Evolutionary conservation across 306 rosid genomes (phyloP).

Genomic region (Lathyrus oleraceus): DNA sequence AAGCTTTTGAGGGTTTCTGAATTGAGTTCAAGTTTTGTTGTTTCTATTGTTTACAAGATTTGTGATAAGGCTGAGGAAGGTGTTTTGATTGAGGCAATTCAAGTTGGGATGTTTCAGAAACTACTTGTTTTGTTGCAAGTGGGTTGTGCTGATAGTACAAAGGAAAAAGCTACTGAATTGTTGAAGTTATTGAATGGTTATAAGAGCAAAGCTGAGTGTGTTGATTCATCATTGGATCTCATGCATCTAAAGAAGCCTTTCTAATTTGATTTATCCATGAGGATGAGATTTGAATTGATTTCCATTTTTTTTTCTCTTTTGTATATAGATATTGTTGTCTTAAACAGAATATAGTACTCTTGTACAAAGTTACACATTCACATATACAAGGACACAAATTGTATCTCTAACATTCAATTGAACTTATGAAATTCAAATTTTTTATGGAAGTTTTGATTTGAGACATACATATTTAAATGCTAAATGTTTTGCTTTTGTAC

Average conservation of each 20-base stretch:
- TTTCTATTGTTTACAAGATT: conserved; percentile 74
- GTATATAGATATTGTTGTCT: conserved; percentile 1
- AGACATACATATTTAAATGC: not conserved
- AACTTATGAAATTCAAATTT: conserved; percentile 25
- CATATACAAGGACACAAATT: conserved; percentile 31
- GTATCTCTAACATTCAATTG: conserved; percentile 42
- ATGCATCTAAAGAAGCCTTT: conserved; percentile 68
- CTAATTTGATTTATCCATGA: conserved; percentile 34
- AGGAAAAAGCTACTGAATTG: conserved; percentile 69
- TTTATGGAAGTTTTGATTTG: conserved; percentile 10
- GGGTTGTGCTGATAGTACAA: conserved; percentile 62
- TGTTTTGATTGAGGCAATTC: conserved; percentile 61
- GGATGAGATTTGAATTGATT: not conserved
- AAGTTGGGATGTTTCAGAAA: conserved; percentile 73
- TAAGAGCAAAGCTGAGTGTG: conserved; percentile 57
- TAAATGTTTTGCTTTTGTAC: not conserved
- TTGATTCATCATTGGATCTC: conserved; percentile 65
- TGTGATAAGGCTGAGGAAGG: conserved; percentile 47
- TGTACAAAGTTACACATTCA: conserved; percentile 43
- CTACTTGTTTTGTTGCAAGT: conserved; percentile 81
- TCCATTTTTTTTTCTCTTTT: conserved; percentile 14
- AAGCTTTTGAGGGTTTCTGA: conserved; percentile 71
- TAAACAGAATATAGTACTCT: conserved; percentile 12
- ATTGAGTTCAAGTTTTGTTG: conserved; percentile 53
- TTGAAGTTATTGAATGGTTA: conserved; percentile 70